These are phyloP conservation scores for Naumovozyma dairenensis DNA, from an alignment of 805 yeast genomes.

Conservation along the genomic window DNA sequence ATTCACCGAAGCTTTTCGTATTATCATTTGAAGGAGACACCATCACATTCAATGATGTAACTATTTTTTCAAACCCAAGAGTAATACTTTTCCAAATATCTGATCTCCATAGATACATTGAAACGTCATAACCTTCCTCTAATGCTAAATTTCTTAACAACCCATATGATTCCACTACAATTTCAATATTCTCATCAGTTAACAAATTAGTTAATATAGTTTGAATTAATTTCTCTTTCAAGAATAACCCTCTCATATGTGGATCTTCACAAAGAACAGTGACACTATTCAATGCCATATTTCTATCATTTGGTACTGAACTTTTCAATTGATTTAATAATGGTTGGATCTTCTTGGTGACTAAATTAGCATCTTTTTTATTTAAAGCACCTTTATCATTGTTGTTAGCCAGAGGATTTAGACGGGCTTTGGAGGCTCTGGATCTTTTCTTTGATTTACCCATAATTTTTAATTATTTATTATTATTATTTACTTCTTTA, in stretches of 20 bases:
- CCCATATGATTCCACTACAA: slow-evolving; percentile 74
- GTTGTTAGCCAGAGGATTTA: slow-evolving; percentile 27
- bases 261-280: slow-evolving; percentile 63
- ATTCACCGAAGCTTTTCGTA: slow-evolving; percentile 23
- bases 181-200: slow-evolving; percentile 60
- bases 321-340: slow-evolving; percentile 56
- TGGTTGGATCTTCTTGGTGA: slow-evolving; percentile 54
- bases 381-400: slow-evolving; percentile 25
- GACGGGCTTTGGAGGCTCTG: slow-evolving; percentile 36
- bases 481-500: neutral
- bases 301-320: slow-evolving; percentile 57
- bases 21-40: slow-evolving; percentile 10
- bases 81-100: slow-evolving; percentile 61
- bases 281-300: slow-evolving; percentile 68
- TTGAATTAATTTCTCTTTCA: slow-evolving; percentile 64
- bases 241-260: slow-evolving; percentile 46
- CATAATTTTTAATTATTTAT: slow-evolving; percentile 32
- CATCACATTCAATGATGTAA: slow-evolving; percentile 38
- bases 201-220: slow-evolving; percentile 54
- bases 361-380: slow-evolving; percentile 37
- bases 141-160: slow-evolving; percentile 67
- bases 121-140: slow-evolving; percentile 82
- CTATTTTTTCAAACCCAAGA: slow-evolving; percentile 41
- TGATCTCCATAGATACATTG: slow-evolving; percentile 65
- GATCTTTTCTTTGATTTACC: slow-evolving; percentile 68